These are phyloP conservation scores for Metarhizium rileyi DNA, from an alignment of 2,329 filamentous ascomycete genomes.

Conservation along the genomic window DNA sequence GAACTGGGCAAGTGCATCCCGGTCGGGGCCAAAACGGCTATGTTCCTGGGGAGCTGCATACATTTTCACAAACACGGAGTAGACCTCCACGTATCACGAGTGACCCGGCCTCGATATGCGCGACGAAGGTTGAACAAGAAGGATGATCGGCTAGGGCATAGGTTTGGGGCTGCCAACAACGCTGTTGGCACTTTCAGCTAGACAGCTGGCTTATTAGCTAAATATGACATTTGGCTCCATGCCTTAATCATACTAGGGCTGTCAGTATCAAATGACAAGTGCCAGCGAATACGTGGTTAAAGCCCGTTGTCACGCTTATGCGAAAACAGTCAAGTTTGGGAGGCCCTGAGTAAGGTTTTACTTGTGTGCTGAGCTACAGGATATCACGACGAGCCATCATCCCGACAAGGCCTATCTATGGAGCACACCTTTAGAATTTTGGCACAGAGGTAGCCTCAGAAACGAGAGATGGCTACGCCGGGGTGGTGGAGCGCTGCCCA, in stretches of 20 bases:
- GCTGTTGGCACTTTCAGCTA: too few species aligned
- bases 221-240: too few species aligned
- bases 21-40: background rate
- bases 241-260: too few species aligned
- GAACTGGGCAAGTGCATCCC: constrained; percentile 18
- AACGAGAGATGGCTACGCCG: background rate
- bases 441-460: background rate
- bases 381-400: background rate
- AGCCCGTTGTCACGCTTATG: too few species aligned
- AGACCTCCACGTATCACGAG: background rate
- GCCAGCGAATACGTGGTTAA: too few species aligned
- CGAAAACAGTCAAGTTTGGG: too few species aligned
- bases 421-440: background rate
- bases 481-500: background rate
- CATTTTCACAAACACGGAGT: background rate
- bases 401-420: background rate
- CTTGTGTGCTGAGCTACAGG: background rate
- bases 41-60: background rate
- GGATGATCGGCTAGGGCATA: too few species aligned
- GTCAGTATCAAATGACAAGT: too few species aligned
- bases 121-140: too few species aligned
- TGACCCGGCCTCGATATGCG: background rate
- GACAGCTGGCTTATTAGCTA: too few species aligned
- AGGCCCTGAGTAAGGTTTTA: too few species aligned
- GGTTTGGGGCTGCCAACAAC: too few species aligned